phyloP scores from a whole-genome alignment of 2,329 filamentous ascomycete species.

The Claviceps capensis region DNA sequence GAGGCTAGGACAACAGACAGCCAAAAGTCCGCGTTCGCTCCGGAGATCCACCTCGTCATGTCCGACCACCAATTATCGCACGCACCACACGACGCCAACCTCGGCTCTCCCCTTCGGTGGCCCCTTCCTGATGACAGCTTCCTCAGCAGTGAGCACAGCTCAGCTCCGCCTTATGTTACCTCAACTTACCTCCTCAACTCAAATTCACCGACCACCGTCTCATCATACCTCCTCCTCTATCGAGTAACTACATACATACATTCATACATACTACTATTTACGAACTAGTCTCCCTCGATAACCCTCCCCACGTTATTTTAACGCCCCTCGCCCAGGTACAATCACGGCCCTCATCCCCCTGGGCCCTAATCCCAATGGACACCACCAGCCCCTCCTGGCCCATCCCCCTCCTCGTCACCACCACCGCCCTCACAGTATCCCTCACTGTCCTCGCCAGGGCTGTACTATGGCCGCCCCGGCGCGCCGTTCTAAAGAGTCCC shows the following conservation, averaged over 20 bases:
- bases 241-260: no score
- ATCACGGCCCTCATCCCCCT: background rate
- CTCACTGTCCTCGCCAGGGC: conserved; percentile 21
- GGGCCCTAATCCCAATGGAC: background rate
- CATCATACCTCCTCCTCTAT: background rate
- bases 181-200: background rate
- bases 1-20: no score
- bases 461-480: conserved; percentile 26
- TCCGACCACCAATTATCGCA: no score
- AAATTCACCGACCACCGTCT: no score
- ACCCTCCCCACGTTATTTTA: no score
- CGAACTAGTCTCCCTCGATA: no score
- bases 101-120: no score
- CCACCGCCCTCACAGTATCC: conserved; percentile 28
- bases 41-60: no score
- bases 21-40: no score
- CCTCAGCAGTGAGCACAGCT: background rate
- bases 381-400: background rate
- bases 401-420: conserved; percentile 20
- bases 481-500: conserved; percentile 29
- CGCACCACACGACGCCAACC: no score
- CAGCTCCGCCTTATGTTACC: background rate
- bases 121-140: no score
- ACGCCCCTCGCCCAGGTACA: background rate
- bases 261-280: no score